Base-by-base conservation (phyloP, 352 stramenopile species). In the Globisporangium parvum region DNA sequence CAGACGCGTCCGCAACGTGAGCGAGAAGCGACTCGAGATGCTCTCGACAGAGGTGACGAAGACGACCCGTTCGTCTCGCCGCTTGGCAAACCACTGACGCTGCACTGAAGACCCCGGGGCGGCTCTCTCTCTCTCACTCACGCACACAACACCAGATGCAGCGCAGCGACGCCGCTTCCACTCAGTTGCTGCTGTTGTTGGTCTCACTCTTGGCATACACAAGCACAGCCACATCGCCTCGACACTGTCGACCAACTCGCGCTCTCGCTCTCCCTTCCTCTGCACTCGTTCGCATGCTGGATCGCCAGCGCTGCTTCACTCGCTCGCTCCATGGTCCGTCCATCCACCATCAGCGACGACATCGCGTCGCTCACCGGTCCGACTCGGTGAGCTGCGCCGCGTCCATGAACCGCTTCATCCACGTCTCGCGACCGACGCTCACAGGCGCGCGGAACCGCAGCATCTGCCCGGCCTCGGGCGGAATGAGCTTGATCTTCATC, bases 401-500 rank as follows among this genome's bases (percentile, higher is more conserved):
- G 21, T 91, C 77, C 31, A 74, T 69, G 48, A 91, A 87, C 17
- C 77, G 77, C 63, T 91, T 87, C 57, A 91, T 82, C 80, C 80
- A 91, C 39, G 70, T 75, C 57, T 91, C 80, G 37, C 80, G 74
- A 3, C 80, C 80, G 10, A 91, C 80, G 37, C 77, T 91, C 26
- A 80, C 77, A 21, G 80, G 80, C 31, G 80, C 76, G 9, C 80
- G 74, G 55, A 88, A 91, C 47, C 80, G 80, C 58, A 87, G 71
- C 76, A 87, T 87, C 45, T 69, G 72, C 0, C 77, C 76, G 3
- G 80, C 72, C 54, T 87, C 77, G 11, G 80, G 77, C 14, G 80
- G 75, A 21, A 91, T 64, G 49, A 91, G 50, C 62, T 91, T 91
- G 61, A 91, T 86, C 57, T 91, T 91, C 57, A 86, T 77, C 42